Base-by-base conservation (phyloP, 345 rosid species). In the Microcos paniculata region DNA sequence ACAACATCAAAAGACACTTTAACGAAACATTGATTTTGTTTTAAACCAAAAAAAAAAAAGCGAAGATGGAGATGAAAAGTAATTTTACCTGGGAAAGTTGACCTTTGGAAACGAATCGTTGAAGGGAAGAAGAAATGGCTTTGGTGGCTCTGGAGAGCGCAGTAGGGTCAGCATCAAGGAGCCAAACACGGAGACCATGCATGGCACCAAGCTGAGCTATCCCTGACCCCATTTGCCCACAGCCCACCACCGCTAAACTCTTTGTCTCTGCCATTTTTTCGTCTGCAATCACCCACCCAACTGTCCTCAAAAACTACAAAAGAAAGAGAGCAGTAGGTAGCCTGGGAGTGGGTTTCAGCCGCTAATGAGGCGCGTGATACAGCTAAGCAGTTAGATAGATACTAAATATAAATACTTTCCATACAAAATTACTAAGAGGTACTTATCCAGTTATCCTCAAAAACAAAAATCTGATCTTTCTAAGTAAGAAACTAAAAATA, bases 221-320 rank as follows among this genome's bases (percentile, higher is more conserved):
- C 10, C 99, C 99, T 2, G 94, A 92, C n/a, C 98, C 98, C 98
- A 93, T 95, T 62, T 92, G 99, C 40, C 99, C 98, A 78, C 91
- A 78, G 43, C 98, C 97, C 8, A 95, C 84, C 73, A 91, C 97
- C 38, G 88, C 98, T 2, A 95, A 80, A 43, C 72, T 74, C 87
- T 86, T 85, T 4, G 79, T 77, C 81, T 84, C 87, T 40, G 69
- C 85, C 94, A 80, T 85, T 72, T 43, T 31, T 73, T 61, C 26
- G 33, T 4, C 8, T 1, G 43, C 15, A 19, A 12, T 7, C 14
- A 69, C 28, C 45, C 0, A 49, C 43, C 42, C 18, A 19, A 51
- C 18, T 5, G 7, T 14, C 14, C 56, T 24, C 15, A 23, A 64
- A 21, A 26, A 42, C 15, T 12, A 1, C 15, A 62, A 21, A 21